Base-by-base conservation (phyloP, 495 filamentous ascomycete species). In the Xylaria acuta region DNA sequence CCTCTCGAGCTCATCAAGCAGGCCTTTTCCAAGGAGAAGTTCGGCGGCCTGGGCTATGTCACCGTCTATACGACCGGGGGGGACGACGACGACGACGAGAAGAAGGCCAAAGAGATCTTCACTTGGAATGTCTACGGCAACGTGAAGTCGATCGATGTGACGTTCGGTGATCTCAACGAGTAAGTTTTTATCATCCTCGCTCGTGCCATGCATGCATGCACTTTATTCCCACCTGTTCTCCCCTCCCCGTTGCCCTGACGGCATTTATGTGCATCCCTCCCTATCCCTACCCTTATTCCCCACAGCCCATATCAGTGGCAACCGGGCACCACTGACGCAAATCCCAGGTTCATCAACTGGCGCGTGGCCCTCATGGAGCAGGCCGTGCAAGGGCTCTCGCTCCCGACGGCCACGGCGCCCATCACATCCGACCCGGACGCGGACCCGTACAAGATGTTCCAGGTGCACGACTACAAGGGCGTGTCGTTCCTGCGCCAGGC, bases 121-220 rank as follows among this genome's bases (percentile, higher is more conserved):
- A 95, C 92, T 22, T 97, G 93, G 92, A 96, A 97, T 75, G 89
- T 96, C 76, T 97, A 97, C 79, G 94, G 94, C 3, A 87, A 86
- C 22, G 92, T 92, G 70, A 94, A 94, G 85, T 84, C 89, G 22
- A 82, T 84, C 20, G 87, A 90, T 67, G 84, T 84, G 56, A 94
- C 93, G 0, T 97, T 97, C 82, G 91, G 90, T 5, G 86, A 94
- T 76, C 81, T 92, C 6, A 87, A 94, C 18, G 92, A 92, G 93
- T 95, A 80, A 82, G 89, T n/a, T n/a, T 85, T 45, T 20, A n/a
- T 47, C 47, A 41, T 43, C 9, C 6, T 40, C 18, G 1, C 4
- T n/a, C n/a, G n/a, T n/a, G 6, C 32, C 40, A 18, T 64, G n/a
- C 20, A 38, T 41, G 14, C 20, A 7, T 38, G 36, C 36, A 45